phyloP scores from a whole-genome alignment of 208 protist genomes.

The Entamoeba dispar region DNA sequence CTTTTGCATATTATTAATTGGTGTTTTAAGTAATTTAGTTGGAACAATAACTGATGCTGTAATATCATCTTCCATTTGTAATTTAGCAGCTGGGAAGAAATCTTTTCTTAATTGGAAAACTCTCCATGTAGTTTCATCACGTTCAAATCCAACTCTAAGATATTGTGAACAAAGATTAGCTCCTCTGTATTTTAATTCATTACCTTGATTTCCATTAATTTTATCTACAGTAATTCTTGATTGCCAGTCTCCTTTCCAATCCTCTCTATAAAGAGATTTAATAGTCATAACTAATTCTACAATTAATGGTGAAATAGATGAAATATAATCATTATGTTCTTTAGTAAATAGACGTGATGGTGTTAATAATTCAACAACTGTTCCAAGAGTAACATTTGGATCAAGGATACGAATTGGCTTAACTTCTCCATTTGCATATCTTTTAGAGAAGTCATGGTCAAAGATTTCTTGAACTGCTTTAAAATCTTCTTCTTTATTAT shows the following conservation, averaged over 20 bases:
- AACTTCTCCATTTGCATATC: constrained; percentile 6
- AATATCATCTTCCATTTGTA: constrained; percentile 37
- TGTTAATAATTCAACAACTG: constrained; percentile 27
- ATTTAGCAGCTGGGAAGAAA: constrained; percentile 27
- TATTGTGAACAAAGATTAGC: constrained; percentile 1
- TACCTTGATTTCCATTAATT: constrained; percentile 24
- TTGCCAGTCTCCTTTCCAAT: constrained; percentile 14
- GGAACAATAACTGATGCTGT: constrained; percentile 25
- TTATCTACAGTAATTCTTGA: constrained; percentile 25
- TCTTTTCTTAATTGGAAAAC: constrained; percentile 29
- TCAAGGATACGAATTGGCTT: neutral
- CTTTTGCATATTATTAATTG: neutral
- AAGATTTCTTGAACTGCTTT: constrained; percentile 16
- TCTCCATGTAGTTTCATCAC: constrained; percentile 5
- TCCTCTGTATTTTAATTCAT: constrained; percentile 25
- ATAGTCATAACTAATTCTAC: constrained; percentile 13
- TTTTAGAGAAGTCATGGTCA: constrained; percentile 21
- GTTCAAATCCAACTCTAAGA: constrained; percentile 25
- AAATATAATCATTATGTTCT: constrained; percentile 25
- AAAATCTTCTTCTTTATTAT: constrained; percentile 18
- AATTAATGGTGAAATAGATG: neutral
- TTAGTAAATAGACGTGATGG: constrained; percentile 4
- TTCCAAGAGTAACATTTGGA: constrained; percentile 17
- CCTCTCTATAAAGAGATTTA: constrained; percentile 20
- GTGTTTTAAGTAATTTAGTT: neutral